These are phyloP conservation scores for Sequoia sempervirens DNA, from an alignment of 75 land plant genomes.

Conservation along the genomic window DNA sequence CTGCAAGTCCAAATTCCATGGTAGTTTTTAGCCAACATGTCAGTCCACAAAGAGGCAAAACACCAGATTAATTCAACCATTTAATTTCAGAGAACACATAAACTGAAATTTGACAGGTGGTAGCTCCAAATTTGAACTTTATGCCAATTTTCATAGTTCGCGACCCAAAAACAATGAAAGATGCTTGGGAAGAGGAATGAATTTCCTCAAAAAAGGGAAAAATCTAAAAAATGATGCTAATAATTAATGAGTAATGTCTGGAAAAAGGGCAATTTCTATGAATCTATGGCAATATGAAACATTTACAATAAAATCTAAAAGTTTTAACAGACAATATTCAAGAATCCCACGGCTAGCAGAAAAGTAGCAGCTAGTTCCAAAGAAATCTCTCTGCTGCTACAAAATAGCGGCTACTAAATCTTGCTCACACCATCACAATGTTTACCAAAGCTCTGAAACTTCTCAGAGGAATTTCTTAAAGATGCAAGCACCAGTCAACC, in stretches of 20 bases:
- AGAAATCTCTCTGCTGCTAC: neutral
- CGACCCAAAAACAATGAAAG: neutral
- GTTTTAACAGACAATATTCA: neutral
- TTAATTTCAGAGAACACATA: neutral
- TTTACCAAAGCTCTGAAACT: too few relatives aligned
- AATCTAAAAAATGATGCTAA: neutral
- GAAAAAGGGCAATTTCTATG: neutral
- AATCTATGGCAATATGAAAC: neutral
- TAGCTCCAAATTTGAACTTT: neutral
- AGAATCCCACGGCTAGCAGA: neutral
- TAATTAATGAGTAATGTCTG: neutral
- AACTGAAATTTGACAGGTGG: neutral
- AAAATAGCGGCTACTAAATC: too few relatives aligned
- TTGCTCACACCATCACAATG: too few relatives aligned
- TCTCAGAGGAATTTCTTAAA: neutral
- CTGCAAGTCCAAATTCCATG: conserved; percentile 11
- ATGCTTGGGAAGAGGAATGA: neutral
- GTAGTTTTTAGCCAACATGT: neutral
- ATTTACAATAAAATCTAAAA: neutral
- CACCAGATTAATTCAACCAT: neutral
- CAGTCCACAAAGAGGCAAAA: conserved; percentile 1
- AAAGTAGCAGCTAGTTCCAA: neutral
- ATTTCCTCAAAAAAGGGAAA: neutral
- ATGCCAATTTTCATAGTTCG: neutral
- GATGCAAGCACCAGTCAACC: neutral